Conservation (phyloP, 768 basidiomycete genomes). For the Paxillus ammoniavirescens region DNA sequence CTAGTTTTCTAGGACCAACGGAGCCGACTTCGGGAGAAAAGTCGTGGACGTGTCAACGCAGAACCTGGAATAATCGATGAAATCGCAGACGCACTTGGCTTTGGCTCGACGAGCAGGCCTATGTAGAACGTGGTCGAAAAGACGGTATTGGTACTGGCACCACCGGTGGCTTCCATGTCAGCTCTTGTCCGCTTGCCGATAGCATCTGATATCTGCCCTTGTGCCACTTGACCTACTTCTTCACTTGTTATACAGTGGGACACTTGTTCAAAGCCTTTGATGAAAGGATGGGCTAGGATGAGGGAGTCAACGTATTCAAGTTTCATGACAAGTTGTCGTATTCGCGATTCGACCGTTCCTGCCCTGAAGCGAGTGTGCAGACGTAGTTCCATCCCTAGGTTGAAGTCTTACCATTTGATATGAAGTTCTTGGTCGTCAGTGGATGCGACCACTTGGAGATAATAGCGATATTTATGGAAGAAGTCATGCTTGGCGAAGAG, state of each 20-base stretch:
- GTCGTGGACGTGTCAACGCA: conserved; percentile 16
- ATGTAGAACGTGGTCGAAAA: conserved; percentile 98
- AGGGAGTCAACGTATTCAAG: conserved; percentile 94
- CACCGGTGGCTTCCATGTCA: conserved; percentile 75
- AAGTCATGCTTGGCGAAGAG: conserved; percentile 96
- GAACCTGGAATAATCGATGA: conserved; percentile 9
- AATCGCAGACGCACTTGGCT: conserved; percentile 63
- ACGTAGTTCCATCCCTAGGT: not conserved
- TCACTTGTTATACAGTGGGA: conserved; percentile 82
- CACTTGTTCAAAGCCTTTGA: conserved; percentile 89
- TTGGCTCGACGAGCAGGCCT: conserved; percentile 88
- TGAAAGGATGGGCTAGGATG: conserved; percentile 90
- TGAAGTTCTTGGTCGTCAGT: conserved; percentile 82
- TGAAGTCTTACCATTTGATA: conserved; percentile 77
- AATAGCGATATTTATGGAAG: conserved; percentile 95
- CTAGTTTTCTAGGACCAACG: conserved; percentile 77
- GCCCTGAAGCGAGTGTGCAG: conserved; percentile 45
- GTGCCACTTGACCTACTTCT: conserved; percentile 84
- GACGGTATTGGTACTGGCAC: conserved; percentile 70
- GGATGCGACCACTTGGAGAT: conserved; percentile 93
- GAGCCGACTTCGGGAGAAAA: conserved; percentile 56
- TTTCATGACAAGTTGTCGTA: conserved; percentile 97
- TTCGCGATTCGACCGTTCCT: conserved; percentile 97
- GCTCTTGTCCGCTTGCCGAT: conserved; percentile 72
- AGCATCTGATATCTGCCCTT: conserved; percentile 79